Evolutionary conservation across 2,329 filamentous ascomycete genomes (phyloP), one percentile per base, ranked within the genome.

Genomic region (Ceratocystiopsis minuta): DNA sequence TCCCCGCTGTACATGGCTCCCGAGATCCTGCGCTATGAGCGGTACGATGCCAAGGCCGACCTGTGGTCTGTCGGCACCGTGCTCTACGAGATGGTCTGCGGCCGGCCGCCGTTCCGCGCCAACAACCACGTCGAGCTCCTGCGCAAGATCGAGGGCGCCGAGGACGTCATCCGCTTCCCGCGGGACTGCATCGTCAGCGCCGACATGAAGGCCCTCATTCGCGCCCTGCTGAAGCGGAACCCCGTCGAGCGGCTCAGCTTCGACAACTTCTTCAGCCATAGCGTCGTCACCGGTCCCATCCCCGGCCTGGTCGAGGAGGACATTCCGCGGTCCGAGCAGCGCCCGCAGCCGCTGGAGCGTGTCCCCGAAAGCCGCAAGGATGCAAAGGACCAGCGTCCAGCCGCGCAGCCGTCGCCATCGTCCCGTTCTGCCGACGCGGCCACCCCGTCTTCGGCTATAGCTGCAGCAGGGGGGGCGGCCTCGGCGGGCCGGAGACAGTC

Each of bases 1-100:
- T 96, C 90, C 13, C 90, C 90, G 11, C 66, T 98, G 20, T 98
- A 98, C 63, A 98, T 98, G 90, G 90, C 90, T 0, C 90, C 90
- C 4, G 90, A 98, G 62, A 98, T 98, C 49, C 67, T 98, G 47
- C 78, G 87, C 45, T 98, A 96, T 54, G 87, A 98, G 58, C 88
- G 88, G 54, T 98, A 98, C 59, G 88, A 94, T 62, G 85, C 88
- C 48, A 93, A 93, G 60, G 88, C 87, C 38, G 90, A 98, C 62
- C 65, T 98, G 32, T 98, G 90, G 90, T 98, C 90, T 17, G 85
- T 95, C 32, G 90, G 90, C 40, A 94, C 90, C 16, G 90, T 98
- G 10, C 64, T 93, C 18, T 94, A 85, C 56, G 90, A 98, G 62
- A 94, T 98, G 87, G 76, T 90, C 46, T 83, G 79, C 7, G 88